phyloP scores from a whole-genome alignment of 805 yeast species.

The Wickerhamomyces rabaulensis region DNA sequence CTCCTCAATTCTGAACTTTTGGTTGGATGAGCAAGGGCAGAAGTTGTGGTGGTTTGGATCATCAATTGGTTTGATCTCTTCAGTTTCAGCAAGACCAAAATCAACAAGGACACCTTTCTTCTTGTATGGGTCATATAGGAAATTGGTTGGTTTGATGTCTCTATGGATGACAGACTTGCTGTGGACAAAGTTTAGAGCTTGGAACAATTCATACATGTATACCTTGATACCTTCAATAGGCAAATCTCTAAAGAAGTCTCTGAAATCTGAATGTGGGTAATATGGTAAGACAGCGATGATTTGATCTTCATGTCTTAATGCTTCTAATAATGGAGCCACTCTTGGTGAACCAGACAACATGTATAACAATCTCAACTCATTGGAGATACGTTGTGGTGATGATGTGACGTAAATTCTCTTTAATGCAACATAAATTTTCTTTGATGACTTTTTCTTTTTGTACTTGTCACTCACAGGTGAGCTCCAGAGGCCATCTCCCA shows the following conservation, averaged over 20 bases:
- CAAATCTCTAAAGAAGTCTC: slow-evolving; percentile 77
- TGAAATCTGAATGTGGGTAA: slow-evolving; percentile 84
- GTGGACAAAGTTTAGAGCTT: slow-evolving; percentile 66
- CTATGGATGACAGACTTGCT: slow-evolving; percentile 66
- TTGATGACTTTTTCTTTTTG: slow-evolving; percentile 27
- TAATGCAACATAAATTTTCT: slow-evolving; percentile 61
- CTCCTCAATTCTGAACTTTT: slow-evolving; percentile 26
- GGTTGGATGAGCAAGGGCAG: slow-evolving; percentile 49
- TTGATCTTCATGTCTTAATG: slow-evolving; percentile 82
- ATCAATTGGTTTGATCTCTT: slow-evolving; percentile 9
- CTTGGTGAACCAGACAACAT: slow-evolving; percentile 60
- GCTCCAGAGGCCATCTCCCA: slow-evolving; percentile 30
- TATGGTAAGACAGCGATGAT: slow-evolving; percentile 90
- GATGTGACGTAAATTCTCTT: slow-evolving; percentile 94
- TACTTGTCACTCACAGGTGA: slow-evolving; percentile 25
- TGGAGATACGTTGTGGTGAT: slow-evolving; percentile 85
- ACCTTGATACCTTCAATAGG: slow-evolving; percentile 74
- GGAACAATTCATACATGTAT: slow-evolving; percentile 75
- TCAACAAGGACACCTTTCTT: slow-evolving; percentile 64
- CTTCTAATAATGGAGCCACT: slow-evolving; percentile 88
- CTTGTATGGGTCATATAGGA: slow-evolving; percentile 48
- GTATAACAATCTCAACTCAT: slow-evolving; percentile 77
- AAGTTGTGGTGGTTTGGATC: slow-evolving; percentile 24
- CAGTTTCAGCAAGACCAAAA: slow-evolving; percentile 68
- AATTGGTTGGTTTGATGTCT: slow-evolving; percentile 77